A percentile compares a stretch with the other conserved stretches of the same genome.
phyloP scores from a whole-genome alignment of 148 eudicot genomes.

The Amaranthus cruentus region DNA sequence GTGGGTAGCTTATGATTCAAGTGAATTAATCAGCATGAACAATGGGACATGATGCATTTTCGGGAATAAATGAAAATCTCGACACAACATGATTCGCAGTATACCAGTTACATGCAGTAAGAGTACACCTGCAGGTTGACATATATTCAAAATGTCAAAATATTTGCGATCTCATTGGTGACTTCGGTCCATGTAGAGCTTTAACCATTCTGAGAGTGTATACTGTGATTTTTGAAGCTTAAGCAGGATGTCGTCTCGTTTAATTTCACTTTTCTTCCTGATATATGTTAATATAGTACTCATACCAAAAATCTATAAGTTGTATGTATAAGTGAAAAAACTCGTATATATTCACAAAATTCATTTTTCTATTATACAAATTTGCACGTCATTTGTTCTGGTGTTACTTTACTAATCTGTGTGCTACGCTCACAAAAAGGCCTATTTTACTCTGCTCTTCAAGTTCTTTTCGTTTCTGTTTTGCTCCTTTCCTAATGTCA shows the following conservation, averaged over 20 bases:
- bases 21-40: not conserved
- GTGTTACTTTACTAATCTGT: not conserved
- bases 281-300: not conserved
- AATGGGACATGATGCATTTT: conserved; percentile 4
- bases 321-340: conserved; percentile 1
- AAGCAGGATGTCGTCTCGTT: not conserved
- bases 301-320: not conserved
- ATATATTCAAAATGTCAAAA: not conserved
- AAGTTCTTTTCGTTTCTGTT: not conserved
- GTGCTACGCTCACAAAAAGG: not conserved
- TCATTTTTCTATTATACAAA: not conserved
- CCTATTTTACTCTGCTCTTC: not conserved
- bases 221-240: not conserved
- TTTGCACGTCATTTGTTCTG: not conserved
- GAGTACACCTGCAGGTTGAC: not conserved
- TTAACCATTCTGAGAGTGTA: not conserved
- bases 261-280: not conserved
- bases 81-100: conserved; percentile 2
- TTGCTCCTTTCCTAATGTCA: too few species aligned
- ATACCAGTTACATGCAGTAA: not conserved
- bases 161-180: not conserved
- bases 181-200: conserved; percentile 10
- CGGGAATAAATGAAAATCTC: not conserved
- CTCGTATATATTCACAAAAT: not conserved
- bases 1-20: conserved; percentile 31